Evolutionary conservation across 2,329 filamentous ascomycete genomes (phyloP).

Genomic region (Ceratocystis cacaofunesta): DNA sequence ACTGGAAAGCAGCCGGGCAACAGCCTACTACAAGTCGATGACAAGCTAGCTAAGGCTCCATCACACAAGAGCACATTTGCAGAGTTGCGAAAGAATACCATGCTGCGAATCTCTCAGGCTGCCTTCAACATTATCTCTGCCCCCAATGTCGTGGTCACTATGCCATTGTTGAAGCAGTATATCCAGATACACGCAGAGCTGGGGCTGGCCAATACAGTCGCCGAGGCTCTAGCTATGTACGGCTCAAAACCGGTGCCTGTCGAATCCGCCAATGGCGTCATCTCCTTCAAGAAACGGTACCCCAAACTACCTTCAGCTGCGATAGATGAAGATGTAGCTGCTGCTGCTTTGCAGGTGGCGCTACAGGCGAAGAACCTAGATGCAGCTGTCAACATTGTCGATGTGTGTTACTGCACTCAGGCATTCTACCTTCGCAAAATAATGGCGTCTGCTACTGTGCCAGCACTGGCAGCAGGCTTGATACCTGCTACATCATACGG

Average conservation of each 20-base stretch:
- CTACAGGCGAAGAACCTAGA: slow-evolving; percentile 66
- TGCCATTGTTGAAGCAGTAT: slow-evolving; percentile 56
- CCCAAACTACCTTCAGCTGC: slow-evolving; percentile 57
- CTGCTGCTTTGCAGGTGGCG: slow-evolving; percentile 61
- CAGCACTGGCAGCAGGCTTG: slow-evolving; percentile 39
- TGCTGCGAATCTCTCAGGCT: slow-evolving; percentile 39
- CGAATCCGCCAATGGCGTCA: slow-evolving; percentile 1
- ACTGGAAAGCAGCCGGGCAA: slow-evolving; percentile 4
- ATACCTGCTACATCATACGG: slow-evolving; percentile 56
- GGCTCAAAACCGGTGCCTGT: slow-evolving; percentile 64
- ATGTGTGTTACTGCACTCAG: slow-evolving; percentile 50
- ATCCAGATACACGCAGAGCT: slow-evolving; percentile 62
- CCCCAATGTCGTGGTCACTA: slow-evolving; percentile 66
- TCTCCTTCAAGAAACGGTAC: slow-evolving; percentile 31
- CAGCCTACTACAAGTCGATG: slow-evolving; percentile 25
- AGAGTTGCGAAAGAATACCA: slow-evolving; percentile 29
- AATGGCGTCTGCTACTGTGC: slow-evolving; percentile 46
- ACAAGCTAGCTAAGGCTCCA: not conserved
- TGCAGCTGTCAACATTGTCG: slow-evolving; percentile 60
- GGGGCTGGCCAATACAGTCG: slow-evolving; percentile 58
- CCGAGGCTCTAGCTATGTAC: slow-evolving; percentile 67
- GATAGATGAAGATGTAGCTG: slow-evolving; percentile 54
- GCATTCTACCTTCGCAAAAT: slow-evolving; percentile 56
- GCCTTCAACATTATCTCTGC: slow-evolving; percentile 60
- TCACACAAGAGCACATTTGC: slow-evolving; percentile 9